These are phyloP conservation scores for Paecilomyces formosus DNA, from an alignment of 2,329 filamentous ascomycete genomes.

Conservation along the genomic window DNA sequence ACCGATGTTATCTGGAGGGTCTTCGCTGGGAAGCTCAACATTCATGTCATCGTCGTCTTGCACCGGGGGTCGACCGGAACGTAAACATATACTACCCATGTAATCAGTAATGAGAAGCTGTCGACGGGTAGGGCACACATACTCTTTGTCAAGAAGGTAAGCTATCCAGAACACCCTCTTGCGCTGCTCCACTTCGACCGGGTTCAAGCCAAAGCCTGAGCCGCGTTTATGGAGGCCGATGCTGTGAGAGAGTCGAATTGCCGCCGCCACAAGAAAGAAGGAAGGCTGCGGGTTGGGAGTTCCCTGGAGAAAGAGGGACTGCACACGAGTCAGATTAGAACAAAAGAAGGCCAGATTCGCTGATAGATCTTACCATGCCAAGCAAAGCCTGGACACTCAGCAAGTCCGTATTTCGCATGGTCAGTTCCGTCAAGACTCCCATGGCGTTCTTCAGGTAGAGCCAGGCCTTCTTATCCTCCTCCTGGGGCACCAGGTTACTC, in stretches of 20 bases:
- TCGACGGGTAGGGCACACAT: conserved; percentile 13
- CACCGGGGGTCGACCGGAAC: conserved; percentile 63
- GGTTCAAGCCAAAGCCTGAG: conserved; percentile 86
- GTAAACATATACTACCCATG: conserved; percentile 54
- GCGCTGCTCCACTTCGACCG: conserved; percentile 86
- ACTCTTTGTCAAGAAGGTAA: conserved; percentile 67
- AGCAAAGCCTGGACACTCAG: conserved; percentile 89
- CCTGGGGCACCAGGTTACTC: conserved; percentile 83
- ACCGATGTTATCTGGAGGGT: conserved; percentile 86
- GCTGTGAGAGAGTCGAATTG: conserved; percentile 82
- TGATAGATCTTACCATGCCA: conserved; percentile 58
- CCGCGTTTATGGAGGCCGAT: conserved; percentile 94
- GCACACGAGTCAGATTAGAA: conserved; percentile 8
- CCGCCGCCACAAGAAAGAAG: conserved; percentile 83
- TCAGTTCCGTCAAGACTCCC: conserved; percentile 84
- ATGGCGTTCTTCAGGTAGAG: conserved; percentile 94
- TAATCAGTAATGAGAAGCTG: conserved; percentile 8
- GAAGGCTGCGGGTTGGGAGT: conserved; percentile 94
- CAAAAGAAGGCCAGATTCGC: background rate
- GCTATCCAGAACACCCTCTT: conserved; percentile 73
- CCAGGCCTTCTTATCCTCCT: conserved; percentile 94
- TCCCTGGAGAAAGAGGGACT: conserved; percentile 84
- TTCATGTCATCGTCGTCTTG: conserved; percentile 86
- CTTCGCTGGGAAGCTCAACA: conserved; percentile 84
- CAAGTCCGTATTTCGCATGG: conserved; percentile 92